Conservation (phyloP, 768 basidiomycete species). For the Lactifluus volemus region DNA sequence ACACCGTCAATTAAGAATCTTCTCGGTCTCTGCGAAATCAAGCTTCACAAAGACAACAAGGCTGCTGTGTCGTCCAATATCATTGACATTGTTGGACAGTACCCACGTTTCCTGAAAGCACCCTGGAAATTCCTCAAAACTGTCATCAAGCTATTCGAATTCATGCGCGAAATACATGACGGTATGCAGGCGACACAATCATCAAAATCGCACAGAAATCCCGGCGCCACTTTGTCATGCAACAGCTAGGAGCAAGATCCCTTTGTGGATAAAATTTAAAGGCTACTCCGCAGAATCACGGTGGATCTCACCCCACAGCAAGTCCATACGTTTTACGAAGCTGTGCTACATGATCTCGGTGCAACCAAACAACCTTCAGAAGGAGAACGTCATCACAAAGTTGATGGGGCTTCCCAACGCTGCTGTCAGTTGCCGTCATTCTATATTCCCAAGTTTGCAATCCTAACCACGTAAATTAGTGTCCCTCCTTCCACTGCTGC, state of each 20-base stretch:
- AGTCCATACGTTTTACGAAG: constrained; percentile 98
- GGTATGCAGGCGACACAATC: constrained; percentile 99
- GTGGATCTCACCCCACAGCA: constrained; percentile 92
- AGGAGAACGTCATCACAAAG: constrained; percentile 90
- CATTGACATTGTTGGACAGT: constrained; percentile 99
- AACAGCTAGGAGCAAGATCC: constrained; percentile 95
- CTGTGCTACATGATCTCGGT: constrained; percentile 99
- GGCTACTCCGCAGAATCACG: constrained; percentile 86
- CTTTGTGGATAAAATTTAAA: constrained; percentile 94
- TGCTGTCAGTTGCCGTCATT: constrained; percentile 37
- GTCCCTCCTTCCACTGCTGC: too few relatives aligned
- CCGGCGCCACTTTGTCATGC: constrained; percentile 96
- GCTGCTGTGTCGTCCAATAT: constrained; percentile 95
- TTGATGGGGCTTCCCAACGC: constrained; percentile 97
- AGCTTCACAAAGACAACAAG: constrained; percentile 99
- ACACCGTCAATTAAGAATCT: constrained; percentile 98
- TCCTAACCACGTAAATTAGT: constrained; percentile 38
- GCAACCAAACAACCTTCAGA: constrained; percentile 94
- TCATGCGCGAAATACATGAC: constrained; percentile 99
- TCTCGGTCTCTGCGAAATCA: constrained; percentile 95
- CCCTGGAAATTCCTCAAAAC: constrained; percentile 99
- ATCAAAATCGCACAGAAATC: constrained; percentile 99
- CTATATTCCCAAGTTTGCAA: not conserved
- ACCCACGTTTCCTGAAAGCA: constrained; percentile 97
- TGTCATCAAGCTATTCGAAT: constrained; percentile 98